Base-by-base conservation (phyloP, 1,284 basidiomycete genomes). In the Malassezia slooffiae region DNA sequence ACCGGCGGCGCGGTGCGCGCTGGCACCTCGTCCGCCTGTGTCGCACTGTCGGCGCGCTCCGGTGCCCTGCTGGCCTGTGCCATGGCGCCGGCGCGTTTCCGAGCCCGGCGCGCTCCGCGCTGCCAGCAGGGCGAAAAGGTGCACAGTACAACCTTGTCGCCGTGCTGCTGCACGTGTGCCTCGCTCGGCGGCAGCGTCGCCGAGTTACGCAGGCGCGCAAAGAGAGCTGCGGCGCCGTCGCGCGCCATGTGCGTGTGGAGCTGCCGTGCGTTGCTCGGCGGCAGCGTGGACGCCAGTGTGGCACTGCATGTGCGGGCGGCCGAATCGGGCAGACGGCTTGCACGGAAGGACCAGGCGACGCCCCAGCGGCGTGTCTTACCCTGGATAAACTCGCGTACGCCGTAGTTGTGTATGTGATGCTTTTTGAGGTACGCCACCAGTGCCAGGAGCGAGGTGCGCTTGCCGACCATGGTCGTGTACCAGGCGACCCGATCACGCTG, bases 381-480 rank as follows among this genome's bases (percentile, higher is more conserved):
- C 70, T 89, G 88, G 3, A 81, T 73, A 35, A 87, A 81, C 60
- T 85, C 80, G 0, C 81, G 80, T 38, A 93, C 72, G 0, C 79
- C 82, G 64, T 89, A 95, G 70, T 93, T 93, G 24, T 77, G 73
- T 26, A 90, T 78, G 80, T 17, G 13, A 17, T 74, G 60, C n/a
- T 72, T 59, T 24, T 75, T 75, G 12, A 93, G 70, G 1, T 74
- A 57, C 0, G 72, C 71, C 0, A 89, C 76, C 2, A 93, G 66
- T 2, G 76, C 70, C 0, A 67, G 66, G 3, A 93, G 73, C 11
- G 84, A 85, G 0, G 82, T 77, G 61, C 83, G 74, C 59, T 85
- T 88, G 2, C 90, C 90, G 0, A 93, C 74, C 76, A 93, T 81
- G 9, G 83, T 85, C 0, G 89, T 88, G 62, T 80, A 93, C 89